Conservation (phyloP, 352 stramenopile genomes). For the Globisporangium sylvaticum region DNA sequence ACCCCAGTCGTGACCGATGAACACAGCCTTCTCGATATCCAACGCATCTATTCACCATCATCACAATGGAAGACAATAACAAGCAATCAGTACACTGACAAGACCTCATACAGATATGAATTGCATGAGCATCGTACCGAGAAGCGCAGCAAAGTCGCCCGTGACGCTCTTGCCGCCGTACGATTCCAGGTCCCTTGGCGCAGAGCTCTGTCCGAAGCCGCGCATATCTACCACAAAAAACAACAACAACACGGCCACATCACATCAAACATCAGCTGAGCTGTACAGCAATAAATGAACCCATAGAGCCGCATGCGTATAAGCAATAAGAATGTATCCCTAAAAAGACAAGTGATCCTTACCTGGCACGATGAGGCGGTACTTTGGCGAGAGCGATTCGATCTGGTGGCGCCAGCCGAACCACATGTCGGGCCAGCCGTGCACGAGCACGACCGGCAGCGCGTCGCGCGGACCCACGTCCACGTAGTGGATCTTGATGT, state of each 20-base stretch:
- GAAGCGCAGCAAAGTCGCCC: slow-evolving; percentile 41
- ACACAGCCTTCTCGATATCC: slow-evolving; percentile 58
- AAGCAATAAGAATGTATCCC: background rate
- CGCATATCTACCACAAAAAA: slow-evolving; percentile 35
- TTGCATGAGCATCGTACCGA: slow-evolving; percentile 23
- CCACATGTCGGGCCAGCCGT: slow-evolving; percentile 76
- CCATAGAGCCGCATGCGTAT: background rate
- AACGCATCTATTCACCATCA: no score
- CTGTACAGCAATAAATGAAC: background rate
- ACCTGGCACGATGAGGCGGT: slow-evolving; percentile 58
- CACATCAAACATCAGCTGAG: background rate
- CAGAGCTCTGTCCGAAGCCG: slow-evolving; percentile 57
- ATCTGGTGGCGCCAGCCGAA: slow-evolving; percentile 74
- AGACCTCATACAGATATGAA: background rate
- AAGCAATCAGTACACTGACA: background rate
- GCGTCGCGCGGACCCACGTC: slow-evolving; percentile 46
- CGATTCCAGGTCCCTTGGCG: slow-evolving; percentile 34
- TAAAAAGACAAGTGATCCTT: background rate
- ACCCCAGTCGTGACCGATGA: slow-evolving; percentile 69
- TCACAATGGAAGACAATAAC: no score
- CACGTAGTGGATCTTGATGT: slow-evolving; percentile 52
- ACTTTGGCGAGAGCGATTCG: slow-evolving; percentile 34
- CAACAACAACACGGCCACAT: background rate
- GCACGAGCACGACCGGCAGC: slow-evolving; percentile 56
- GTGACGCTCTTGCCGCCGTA: slow-evolving; percentile 63